Conservation (phyloP, 2,329 filamentous ascomycete species). For the Orbilia javanica region DNA sequence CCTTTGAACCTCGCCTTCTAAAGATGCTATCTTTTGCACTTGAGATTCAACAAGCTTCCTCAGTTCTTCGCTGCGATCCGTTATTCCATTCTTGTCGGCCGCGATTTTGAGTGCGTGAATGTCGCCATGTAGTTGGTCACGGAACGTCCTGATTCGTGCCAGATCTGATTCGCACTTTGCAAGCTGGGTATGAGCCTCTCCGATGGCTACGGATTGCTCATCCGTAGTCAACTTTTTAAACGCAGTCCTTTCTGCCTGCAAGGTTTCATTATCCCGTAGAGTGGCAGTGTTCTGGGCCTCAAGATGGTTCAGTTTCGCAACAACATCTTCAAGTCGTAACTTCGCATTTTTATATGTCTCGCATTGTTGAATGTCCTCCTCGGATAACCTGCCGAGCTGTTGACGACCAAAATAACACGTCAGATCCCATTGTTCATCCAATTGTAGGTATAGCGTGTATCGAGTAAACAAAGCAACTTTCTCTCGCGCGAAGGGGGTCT, state of each 20-base stretch:
- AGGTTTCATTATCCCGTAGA: slow-evolving; percentile 84
- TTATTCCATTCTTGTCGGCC: slow-evolving; percentile 79
- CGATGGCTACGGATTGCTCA: slow-evolving; percentile 78
- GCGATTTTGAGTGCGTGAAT: slow-evolving; percentile 81
- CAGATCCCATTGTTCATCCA: slow-evolving; percentile 54
- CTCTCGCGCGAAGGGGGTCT: slow-evolving; percentile 57
- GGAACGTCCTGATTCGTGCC: slow-evolving; percentile 82
- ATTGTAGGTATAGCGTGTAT: slow-evolving; percentile 38
- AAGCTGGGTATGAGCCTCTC: slow-evolving; percentile 85
- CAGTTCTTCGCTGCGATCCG: slow-evolving; percentile 74
- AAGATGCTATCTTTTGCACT: slow-evolving; percentile 80
- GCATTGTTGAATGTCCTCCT: slow-evolving; percentile 93
- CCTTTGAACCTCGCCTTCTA: slow-evolving; percentile 86
- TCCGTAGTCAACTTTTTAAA: slow-evolving; percentile 85
- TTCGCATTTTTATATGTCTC: slow-evolving; percentile 94
- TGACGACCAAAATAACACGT: slow-evolving; percentile 60
- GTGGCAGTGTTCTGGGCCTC: slow-evolving; percentile 89
- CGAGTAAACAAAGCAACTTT: slow-evolving; percentile 55
- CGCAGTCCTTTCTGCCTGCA: slow-evolving; percentile 84
- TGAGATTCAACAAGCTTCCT: slow-evolving; percentile 84
- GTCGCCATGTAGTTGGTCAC: slow-evolving; percentile 89
- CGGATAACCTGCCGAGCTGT: slow-evolving; percentile 78
- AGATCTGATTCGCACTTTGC: slow-evolving; percentile 85
- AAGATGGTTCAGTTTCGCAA: slow-evolving; percentile 89
- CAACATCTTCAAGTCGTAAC: slow-evolving; percentile 89